Base-by-base conservation (phyloP, 768 basidiomycete genomes). In the Erythrobasidium yunnanense region DNA sequence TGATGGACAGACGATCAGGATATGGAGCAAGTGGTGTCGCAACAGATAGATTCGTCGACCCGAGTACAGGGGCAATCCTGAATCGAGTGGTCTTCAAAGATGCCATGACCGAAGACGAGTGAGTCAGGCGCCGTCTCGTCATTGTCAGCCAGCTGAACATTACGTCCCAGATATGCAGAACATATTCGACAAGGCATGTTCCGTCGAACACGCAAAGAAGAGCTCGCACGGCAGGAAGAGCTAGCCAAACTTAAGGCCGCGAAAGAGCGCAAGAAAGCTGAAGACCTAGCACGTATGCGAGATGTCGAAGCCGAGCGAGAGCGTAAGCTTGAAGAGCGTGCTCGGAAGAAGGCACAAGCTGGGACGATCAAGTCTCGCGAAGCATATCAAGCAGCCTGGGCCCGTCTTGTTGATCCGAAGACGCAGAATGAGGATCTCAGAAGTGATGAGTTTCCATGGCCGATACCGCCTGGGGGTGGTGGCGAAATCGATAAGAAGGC, bases 371-470 rank as follows among this genome's bases (percentile, higher is more conserved):
- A 67, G 34, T 20, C 17, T 1, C 23, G 65, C 11, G 68, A 69
- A 34, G 54, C 60, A 4, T 68, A 68, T 46, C 49, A 51, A 22
- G 47, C 68, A 47, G 25, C 52, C 18, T 69, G 65, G 68, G 66
- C 54, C 29, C 55, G 60, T 42, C 54, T 69, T 20, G 32, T 66
- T 15, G 65, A 52, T 27, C 38, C 62, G 11, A 55, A 66, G n/a
- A 63, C 32, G 13, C 17, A 20, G 11, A 30, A 34, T 23, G 65
- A 69, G 2, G 42, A n/a, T 45, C 65, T 72, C n/a, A 30, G 63
- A 18, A 66, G 66, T 27, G 66, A 65, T 34, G 71, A 71, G 66
- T 72, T 72, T n/a, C 66, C 69, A 38, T 73, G 71, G 71, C 71
- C 71, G 1, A 20, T 69, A 18, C 66, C 65, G 38, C 67, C 67